Conservation (phyloP, 176 grass and related monocot species). For the Melocanna baccifera region DNA sequence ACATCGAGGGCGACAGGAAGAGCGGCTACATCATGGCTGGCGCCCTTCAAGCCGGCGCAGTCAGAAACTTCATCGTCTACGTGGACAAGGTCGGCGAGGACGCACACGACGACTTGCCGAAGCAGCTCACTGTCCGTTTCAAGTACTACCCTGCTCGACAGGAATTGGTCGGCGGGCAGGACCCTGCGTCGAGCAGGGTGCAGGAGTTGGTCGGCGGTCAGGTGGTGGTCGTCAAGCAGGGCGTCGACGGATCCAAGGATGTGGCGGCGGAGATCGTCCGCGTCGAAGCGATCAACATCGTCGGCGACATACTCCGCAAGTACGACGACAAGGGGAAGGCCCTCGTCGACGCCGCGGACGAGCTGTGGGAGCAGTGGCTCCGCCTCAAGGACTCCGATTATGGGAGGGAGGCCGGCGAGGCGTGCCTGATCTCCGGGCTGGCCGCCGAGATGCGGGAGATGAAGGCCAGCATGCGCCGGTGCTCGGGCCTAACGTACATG, state of each 20-base stretch:
- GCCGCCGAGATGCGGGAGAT: not conserved
- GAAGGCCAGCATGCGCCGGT: not conserved
- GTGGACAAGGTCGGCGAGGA: not conserved
- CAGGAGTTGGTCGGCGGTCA: not conserved
- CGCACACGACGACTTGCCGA: not conserved
- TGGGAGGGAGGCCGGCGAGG: not conserved
- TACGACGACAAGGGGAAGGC: not conserved
- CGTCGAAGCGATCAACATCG: not conserved
- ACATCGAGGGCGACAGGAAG: rapidly evolving
- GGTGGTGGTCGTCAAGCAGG: not conserved
- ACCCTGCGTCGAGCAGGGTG: not conserved
- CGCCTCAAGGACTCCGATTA: not conserved
- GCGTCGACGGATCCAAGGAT: not conserved
- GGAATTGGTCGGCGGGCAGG: too few species aligned
- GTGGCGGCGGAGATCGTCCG: conserved; percentile 1
- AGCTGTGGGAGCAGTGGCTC: not conserved
- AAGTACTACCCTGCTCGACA: not conserved
- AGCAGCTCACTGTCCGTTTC: not conserved
- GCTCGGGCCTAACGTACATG: not conserved
- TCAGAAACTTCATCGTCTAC: not conserved
- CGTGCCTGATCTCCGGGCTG: not conserved
- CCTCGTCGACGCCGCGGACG: not conserved
- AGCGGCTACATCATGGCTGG: rapidly evolving
- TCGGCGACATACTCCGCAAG: not conserved
- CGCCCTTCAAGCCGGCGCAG: not conserved